phyloP scores from a whole-genome alignment of 225 moss, liverwort and hornwort genomes.

The Polytrichum commune region DNA sequence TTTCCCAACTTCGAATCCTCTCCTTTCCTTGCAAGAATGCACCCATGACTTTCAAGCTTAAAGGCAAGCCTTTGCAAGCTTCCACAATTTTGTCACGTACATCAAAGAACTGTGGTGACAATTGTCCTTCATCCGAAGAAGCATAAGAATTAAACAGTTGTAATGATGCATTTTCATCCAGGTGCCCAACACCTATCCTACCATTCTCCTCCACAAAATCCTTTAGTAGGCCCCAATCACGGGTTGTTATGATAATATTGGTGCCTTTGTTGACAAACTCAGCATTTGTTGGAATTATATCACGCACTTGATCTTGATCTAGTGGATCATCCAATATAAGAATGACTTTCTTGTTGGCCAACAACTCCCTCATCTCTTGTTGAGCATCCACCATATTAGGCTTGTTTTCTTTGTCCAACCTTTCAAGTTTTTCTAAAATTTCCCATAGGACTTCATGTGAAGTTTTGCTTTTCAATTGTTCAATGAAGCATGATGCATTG shows the following conservation, averaged over 20 bases:
- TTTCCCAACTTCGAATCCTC: neutral
- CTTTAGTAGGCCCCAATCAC: neutral
- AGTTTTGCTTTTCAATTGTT: neutral
- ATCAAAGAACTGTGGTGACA: neutral
- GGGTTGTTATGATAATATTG: neutral
- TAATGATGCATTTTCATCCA: neutral
- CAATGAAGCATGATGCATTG: constrained; percentile 1
- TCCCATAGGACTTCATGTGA: neutral
- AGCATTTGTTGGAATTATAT: neutral
- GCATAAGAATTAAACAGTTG: neutral
- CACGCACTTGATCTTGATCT: neutral
- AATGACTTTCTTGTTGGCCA: neutral
- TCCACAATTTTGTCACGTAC: neutral
- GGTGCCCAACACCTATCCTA: neutral
- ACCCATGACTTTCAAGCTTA: constrained; percentile 5
- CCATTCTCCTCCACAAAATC: neutral
- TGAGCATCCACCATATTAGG: neutral
- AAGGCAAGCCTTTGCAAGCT: neutral
- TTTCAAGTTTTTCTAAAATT: neutral
- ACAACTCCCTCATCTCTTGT: neutral
- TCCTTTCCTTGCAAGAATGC: neutral
- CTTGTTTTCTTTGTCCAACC: neutral
- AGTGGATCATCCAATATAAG: neutral
- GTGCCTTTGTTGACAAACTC: neutral
- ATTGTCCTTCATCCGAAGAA: neutral